These are phyloP conservation scores for Aspergillus egyptiacus DNA, from an alignment of 495 filamentous ascomycete genomes.

Conservation along the genomic window DNA sequence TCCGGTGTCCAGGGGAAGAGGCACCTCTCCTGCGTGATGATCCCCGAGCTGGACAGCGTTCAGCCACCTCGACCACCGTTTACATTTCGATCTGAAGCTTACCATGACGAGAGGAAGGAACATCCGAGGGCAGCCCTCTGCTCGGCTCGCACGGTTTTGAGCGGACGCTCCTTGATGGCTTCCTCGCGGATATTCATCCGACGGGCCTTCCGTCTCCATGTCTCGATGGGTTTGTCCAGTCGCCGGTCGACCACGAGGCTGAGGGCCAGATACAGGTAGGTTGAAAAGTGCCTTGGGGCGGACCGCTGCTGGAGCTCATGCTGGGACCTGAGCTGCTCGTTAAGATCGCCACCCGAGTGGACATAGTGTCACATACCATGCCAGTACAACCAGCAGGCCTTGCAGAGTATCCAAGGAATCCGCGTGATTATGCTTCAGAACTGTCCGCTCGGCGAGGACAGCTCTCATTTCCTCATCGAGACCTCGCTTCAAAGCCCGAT, in stretches of 20 bases:
- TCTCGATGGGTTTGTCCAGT: constrained; percentile 29
- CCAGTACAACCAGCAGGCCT: constrained; percentile 18
- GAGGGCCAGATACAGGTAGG: constrained; percentile 38
- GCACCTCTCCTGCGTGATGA: constrained; percentile 17
- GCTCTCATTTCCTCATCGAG: constrained; percentile 33
- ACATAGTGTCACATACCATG: constrained; percentile 1
- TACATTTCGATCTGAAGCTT: not conserved
- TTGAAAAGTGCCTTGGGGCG: constrained; percentile 34
- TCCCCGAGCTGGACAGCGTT: constrained; percentile 2
- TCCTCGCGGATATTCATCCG: not conserved
- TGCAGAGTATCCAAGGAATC: constrained; percentile 38
- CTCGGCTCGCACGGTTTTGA: constrained; percentile 10
- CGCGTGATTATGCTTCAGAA: constrained; percentile 29
- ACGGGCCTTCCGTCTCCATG: not conserved
- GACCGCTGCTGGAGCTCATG: constrained; percentile 15
- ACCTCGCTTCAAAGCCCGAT: constrained; percentile 30
- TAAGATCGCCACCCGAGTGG: not conserved
- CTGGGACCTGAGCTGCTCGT: constrained; percentile 14
- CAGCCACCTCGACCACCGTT: not conserved
- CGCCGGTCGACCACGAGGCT: constrained; percentile 39
- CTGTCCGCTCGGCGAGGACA: constrained; percentile 20
- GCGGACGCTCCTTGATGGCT: not conserved
- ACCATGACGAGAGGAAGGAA: constrained; percentile 21
- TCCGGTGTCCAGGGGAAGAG: constrained; percentile 11
- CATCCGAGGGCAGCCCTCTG: constrained; percentile 20